Base-by-base conservation (phyloP, 768 basidiomycete species). In the Trametes elegans region DNA sequence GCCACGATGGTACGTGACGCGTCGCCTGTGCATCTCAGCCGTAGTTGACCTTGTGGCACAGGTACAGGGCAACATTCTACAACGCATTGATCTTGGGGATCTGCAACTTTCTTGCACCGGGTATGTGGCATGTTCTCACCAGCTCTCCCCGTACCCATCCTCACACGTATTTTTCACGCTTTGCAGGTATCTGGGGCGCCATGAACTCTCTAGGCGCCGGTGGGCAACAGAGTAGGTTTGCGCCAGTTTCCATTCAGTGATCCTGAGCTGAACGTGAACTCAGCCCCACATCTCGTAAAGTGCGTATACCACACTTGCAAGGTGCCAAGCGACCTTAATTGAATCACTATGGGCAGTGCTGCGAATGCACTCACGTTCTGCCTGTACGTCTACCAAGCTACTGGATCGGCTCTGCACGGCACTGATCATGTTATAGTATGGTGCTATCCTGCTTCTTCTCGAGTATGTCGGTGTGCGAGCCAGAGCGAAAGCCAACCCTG, bases 201-300 rank as follows among this genome's bases (percentile, higher is more conserved):
- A 53, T 53, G 51, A 53, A 53, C 51, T 53, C 51, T 2, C 26
- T 53, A 8, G 51, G 51, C 5, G 51, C 51, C 10, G 51, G 51
- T 28, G 51, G 51, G 36, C 42, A 53, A 53, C 42, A 42, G 14
- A 32, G 51, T 53, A 5, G 45, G 51, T 53, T 5, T 26, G 2
- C 26, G 10, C n/a, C 16, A 10, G 11, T 19, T n/a, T n/a, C n/a
- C n/a, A n/a, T n/a, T 24, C 11, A 1, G 7, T 4, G 10, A 35
- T 36, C 3, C 16, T 6, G 11, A 1, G 2, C 42, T 53, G 18
- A 53, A 41, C 10, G 5, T 0, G 1, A 14, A 5, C 3, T 9
- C 19, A 53, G 51, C 27, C 23, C 51, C 51, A 14, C 40, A 43
- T 16, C 42, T 53, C 11, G 41, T 53, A 7, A 53, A 53, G 51